These are phyloP conservation scores for Ichthyophthirius multifiliis DNA, from an alignment of 169 alveolate species.

Conservation along the genomic window DNA sequence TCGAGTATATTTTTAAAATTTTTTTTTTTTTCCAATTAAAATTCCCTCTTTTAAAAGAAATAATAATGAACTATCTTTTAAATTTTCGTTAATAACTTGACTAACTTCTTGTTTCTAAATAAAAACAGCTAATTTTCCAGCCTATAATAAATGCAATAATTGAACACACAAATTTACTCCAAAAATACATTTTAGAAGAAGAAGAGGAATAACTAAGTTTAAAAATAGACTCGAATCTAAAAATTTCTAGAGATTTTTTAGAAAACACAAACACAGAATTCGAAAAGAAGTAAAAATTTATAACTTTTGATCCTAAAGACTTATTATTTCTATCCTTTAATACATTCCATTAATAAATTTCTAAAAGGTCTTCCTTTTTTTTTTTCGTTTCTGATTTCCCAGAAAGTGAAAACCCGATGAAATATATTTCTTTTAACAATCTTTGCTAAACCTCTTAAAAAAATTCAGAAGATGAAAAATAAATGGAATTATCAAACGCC, in stretches of 20 bases:
- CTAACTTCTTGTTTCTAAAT: no score
- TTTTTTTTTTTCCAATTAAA: no score
- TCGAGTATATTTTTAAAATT: not conserved
- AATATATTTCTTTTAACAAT: not conserved
- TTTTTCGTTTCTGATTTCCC: not conserved
- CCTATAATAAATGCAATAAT: not conserved
- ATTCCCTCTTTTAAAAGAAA: no score
- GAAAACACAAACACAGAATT: not conserved
- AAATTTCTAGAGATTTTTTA: not conserved
- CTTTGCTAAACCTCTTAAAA: not conserved
- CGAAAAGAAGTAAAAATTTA: not conserved
- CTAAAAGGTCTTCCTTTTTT: not conserved
- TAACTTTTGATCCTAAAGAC: not conserved
- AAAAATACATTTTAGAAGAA: not conserved
- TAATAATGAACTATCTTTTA: no score
- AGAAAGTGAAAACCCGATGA: slow-evolving; percentile 4
- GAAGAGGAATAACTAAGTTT: not conserved
- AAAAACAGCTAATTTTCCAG: no score
- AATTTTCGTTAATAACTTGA: no score
- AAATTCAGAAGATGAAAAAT: not conserved
- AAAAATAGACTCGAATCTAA: no score
- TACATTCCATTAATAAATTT: not conserved
- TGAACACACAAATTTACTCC: not conserved
- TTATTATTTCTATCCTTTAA: not conserved
- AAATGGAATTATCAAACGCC: not conserved